A percentile compares a stretch with the other conserved stretches of the same genome.
Evolutionary conservation across 2,329 filamentous ascomycete genomes (phyloP).

Genomic region (Trichoderma sp.): DNA sequence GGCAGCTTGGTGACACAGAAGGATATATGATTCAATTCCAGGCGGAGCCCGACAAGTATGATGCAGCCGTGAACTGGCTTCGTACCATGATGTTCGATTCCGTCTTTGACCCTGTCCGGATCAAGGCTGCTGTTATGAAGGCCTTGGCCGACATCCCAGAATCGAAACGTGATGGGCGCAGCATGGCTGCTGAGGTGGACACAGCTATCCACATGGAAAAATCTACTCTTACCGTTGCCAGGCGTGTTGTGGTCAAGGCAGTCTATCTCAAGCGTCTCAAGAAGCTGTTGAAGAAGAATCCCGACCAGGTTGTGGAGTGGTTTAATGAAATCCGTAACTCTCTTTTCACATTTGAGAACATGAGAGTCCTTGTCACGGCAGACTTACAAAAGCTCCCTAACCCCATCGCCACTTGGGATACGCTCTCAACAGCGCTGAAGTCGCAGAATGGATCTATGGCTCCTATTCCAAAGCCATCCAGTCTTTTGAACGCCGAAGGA

Average conservation of each 20-base stretch:
- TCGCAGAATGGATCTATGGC: constrained; percentile 51
- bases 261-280: constrained; percentile 85
- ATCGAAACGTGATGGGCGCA: constrained; percentile 79
- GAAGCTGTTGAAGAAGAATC: constrained; percentile 75
- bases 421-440: constrained; percentile 44
- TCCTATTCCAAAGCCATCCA: constrained; percentile 68
- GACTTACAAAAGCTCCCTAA: constrained; percentile 72
- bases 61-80: constrained; percentile 78
- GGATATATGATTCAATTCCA: constrained; percentile 80
- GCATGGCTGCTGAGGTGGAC: constrained; percentile 66
- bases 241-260: constrained; percentile 80
- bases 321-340: constrained; percentile 74
- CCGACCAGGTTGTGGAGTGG: constrained; percentile 71
- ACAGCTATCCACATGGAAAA: constrained; percentile 79
- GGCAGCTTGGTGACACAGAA: constrained; percentile 74
- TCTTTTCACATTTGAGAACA: constrained; percentile 81
- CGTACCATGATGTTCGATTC: constrained; percentile 84
- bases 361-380: constrained; percentile 81
- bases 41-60: constrained; percentile 85
- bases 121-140: constrained; percentile 70
- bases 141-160: constrained; percentile 90
- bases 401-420: constrained; percentile 78
- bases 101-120: constrained; percentile 73
- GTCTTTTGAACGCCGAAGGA: constrained; percentile 75
- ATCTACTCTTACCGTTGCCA: constrained; percentile 74